phyloP scores from a whole-genome alignment of 148 eudicot genomes.

The Linanthus parryae region DNA sequence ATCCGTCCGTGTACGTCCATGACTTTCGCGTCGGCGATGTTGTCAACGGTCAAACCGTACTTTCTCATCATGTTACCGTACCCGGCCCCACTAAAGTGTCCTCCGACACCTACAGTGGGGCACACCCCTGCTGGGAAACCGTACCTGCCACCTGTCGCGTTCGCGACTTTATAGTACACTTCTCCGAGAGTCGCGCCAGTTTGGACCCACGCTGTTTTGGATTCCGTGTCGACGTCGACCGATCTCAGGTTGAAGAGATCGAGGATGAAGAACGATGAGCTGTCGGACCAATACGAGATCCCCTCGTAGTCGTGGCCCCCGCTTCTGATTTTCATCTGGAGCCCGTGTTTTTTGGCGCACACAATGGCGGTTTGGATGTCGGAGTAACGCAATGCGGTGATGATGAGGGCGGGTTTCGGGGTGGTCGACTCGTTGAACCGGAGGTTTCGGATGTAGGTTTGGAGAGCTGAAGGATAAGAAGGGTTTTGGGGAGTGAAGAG shows the following conservation, averaged over 20 bases:
- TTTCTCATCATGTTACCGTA: slow-evolving; percentile 10
- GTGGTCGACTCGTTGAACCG: slow-evolving; percentile 30
- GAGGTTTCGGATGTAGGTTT: slow-evolving; percentile 28
- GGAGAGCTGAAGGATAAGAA: slow-evolving; percentile 22
- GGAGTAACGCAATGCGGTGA: slow-evolving; percentile 24
- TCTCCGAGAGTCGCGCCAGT: slow-evolving; percentile 13
- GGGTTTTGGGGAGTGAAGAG: slow-evolving; percentile 22
- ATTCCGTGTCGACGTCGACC: slow-evolving; percentile 1
- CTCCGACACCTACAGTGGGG: slow-evolving; percentile 14
- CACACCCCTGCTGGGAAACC: slow-evolving; percentile 3
- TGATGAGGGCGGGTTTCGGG: slow-evolving; percentile 27
- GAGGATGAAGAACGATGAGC: slow-evolving; percentile 12
- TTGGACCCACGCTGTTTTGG: slow-evolving; percentile 16
- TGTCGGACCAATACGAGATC: slow-evolving; percentile 6
- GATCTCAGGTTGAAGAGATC: slow-evolving; percentile 15
- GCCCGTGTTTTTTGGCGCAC: slow-evolving; percentile 20
- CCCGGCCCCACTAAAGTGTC: slow-evolving; percentile 12
- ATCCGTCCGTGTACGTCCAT: background rate
- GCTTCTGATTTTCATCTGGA: slow-evolving; percentile 31
- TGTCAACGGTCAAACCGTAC: slow-evolving; percentile 29
- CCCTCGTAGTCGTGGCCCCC: slow-evolving; percentile 47
- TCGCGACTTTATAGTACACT: slow-evolving; percentile 9
- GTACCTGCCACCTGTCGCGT: background rate
- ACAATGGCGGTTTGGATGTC: slow-evolving; percentile 34
- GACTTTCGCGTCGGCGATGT: slow-evolving; percentile 14